Evolutionary conservation across 371 early-diverging fungal genomes (phyloP).

Genomic region (Mortierella sp.): DNA sequence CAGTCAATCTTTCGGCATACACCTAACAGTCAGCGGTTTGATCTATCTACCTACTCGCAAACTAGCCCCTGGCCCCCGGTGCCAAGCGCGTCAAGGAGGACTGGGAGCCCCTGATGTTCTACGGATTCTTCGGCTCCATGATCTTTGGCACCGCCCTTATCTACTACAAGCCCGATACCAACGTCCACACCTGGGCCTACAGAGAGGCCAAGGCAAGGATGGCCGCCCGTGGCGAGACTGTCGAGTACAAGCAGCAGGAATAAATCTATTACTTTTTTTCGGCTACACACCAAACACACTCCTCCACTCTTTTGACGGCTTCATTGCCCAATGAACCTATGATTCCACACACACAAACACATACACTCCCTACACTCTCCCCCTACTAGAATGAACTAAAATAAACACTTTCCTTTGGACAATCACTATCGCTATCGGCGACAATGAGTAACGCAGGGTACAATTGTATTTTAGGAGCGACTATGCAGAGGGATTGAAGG

Average conservation of each 20-base stretch:
- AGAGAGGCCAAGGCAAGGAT: slow-evolving; percentile 61
- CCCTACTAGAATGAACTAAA: slow-evolving; percentile 3
- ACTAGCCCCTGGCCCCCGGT: slow-evolving; percentile 60
- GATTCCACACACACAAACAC: slow-evolving; percentile 2
- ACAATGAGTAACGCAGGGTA: background rate
- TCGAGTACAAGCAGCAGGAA: slow-evolving; percentile 57
- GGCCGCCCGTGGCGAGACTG: slow-evolving; percentile 56
- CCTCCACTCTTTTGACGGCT: background rate
- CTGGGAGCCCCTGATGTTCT: slow-evolving; percentile 73
- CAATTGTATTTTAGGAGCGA: background rate
- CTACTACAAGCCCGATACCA: slow-evolving; percentile 80
- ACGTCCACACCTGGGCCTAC: slow-evolving; percentile 61
- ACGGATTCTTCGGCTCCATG: slow-evolving; percentile 74
- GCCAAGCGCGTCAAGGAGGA: slow-evolving; percentile 77
- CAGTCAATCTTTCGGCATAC: background rate
- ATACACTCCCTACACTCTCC: background rate
- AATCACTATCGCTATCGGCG: background rate
- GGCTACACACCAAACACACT: background rate
- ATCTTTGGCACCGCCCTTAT: slow-evolving; percentile 62
- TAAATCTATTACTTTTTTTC: background rate
- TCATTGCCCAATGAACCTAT: background rate
- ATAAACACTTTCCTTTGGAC: slow-evolving; percentile 1
- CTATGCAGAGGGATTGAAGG: background rate
- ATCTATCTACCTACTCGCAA: background rate
- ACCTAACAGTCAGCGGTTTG: no score